These are phyloP conservation scores for Chaetomiaceae sp. DNA, from an alignment of 2,329 filamentous ascomycete genomes.

Conservation along the genomic window DNA sequence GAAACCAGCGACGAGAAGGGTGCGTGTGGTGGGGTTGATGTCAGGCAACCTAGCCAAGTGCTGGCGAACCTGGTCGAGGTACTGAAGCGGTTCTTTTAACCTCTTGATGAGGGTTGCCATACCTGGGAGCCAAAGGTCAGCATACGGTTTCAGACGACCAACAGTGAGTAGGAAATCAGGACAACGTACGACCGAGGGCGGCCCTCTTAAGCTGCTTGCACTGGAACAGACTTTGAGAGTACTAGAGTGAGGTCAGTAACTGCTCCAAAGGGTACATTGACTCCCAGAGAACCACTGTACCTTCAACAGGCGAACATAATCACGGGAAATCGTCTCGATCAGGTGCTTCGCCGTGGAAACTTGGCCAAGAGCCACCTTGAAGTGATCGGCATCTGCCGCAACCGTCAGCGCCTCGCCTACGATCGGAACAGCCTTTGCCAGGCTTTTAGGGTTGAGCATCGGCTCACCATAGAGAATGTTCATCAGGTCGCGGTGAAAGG, in stretches of 20 bases:
- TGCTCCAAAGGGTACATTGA: not conserved
- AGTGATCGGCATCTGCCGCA: slow-evolving; percentile 72
- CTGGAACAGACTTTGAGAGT: slow-evolving; percentile 94
- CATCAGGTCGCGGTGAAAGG: slow-evolving; percentile 61
- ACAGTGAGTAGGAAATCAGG: too few species aligned
- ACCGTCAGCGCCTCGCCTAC: slow-evolving; percentile 4
- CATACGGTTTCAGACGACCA: too few species aligned
- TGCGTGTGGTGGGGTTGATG: slow-evolving; percentile 97
- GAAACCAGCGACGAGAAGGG: slow-evolving; percentile 92
- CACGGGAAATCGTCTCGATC: slow-evolving; percentile 91
- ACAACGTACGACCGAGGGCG: slow-evolving; percentile 65
- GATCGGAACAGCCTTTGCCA: not conserved
- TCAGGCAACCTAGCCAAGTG: slow-evolving; percentile 92
- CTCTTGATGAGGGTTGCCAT: slow-evolving; percentile 97
- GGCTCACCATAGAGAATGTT: slow-evolving; percentile 78
- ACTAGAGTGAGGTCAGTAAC: slow-evolving; percentile 48
- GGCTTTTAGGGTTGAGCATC: too few species aligned
- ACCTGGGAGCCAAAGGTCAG: slow-evolving; percentile 8
- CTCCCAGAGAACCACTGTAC: not conserved
- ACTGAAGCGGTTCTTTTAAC: slow-evolving; percentile 88
- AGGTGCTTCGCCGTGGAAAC: slow-evolving; percentile 92
- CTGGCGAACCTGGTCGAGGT: slow-evolving; percentile 93
- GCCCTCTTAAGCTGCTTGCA: slow-evolving; percentile 98
- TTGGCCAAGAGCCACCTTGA: slow-evolving; percentile 93
- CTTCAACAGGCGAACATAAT: slow-evolving; percentile 84